A percentile compares a stretch with the other conserved stretches of the same genome.
Conservation (phyloP, 2,329 filamentous ascomycete species). For the Stylonectria norvegica region DNA sequence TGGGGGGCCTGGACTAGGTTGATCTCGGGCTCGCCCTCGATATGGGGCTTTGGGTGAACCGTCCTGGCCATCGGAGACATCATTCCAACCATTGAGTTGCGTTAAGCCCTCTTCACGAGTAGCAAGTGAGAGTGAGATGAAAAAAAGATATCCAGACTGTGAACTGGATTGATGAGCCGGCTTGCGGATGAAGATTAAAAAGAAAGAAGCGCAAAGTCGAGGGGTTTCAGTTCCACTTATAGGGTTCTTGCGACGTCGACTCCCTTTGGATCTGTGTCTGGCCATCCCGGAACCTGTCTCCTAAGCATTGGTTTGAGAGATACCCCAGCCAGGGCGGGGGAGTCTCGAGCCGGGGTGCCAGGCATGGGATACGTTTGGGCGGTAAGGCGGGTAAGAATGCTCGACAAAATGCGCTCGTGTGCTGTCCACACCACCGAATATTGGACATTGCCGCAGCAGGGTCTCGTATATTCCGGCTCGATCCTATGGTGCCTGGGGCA, state of each 20-base stretch:
- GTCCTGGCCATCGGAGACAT: constrained; percentile 22
- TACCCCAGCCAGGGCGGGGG: constrained; percentile 15
- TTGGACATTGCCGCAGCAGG: neutral
- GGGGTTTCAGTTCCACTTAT: constrained; percentile 23
- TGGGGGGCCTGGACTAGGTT: constrained; percentile 45
- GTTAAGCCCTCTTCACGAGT: constrained; percentile 3
- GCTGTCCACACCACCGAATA: neutral
- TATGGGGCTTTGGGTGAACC: constrained; percentile 6
- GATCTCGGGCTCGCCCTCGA: constrained; percentile 33
- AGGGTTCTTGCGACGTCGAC: constrained; percentile 12
- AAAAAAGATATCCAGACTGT: neutral
- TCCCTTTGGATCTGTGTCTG: constrained; percentile 10
- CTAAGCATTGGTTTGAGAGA: constrained; percentile 7
- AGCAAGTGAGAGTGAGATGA: constrained; percentile 6
- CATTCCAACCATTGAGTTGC: constrained; percentile 14
- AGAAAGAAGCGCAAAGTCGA: constrained; percentile 7
- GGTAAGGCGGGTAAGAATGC: constrained; percentile 19
- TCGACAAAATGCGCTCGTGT: neutral
- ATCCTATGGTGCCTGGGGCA: neutral
- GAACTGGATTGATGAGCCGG: constrained; percentile 7
- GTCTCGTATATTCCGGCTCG: neutral
- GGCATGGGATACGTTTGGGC: constrained; percentile 18
- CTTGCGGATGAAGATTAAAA: constrained; percentile 16
- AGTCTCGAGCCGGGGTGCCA: constrained; percentile 17
- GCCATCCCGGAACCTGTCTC: constrained; percentile 7